A percentile compares a stretch with the other conserved stretches of the same genome.
Evolutionary conservation across 257 asterid genomes (phyloP).

Genomic region (Datura wrightii): DNA sequence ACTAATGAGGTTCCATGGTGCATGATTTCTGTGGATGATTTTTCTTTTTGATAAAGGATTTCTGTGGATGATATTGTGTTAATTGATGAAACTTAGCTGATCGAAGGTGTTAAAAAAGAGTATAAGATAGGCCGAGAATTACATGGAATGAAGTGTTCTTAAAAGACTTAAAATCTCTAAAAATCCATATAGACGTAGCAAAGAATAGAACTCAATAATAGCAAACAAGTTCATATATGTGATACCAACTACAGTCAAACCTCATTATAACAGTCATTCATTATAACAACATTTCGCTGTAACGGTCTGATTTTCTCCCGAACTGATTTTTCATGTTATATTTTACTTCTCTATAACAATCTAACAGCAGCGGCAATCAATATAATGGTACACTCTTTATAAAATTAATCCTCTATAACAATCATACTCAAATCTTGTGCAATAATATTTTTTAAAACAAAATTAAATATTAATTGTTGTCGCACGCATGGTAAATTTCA

Average conservation of each 20-base stretch:
- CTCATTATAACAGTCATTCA: too few relatives aligned
- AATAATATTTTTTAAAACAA: too few relatives aligned
- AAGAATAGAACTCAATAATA: not conserved
- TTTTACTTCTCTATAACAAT: too few relatives aligned
- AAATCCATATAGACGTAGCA: not conserved
- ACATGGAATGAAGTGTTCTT: not conserved
- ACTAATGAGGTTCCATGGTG: not conserved
- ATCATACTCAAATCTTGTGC: too few relatives aligned
- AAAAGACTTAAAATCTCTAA: not conserved
- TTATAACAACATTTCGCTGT: too few relatives aligned
- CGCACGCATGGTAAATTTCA: too few relatives aligned
- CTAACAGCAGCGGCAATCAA: too few relatives aligned
- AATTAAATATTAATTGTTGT: too few relatives aligned
- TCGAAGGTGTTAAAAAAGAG: not conserved
- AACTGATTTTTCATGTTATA: too few relatives aligned
- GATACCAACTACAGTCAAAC: not conserved
- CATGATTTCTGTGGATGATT: not conserved
- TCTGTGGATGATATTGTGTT: conserved; percentile 3
- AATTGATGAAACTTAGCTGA: not conserved
- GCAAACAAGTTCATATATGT: not conserved
- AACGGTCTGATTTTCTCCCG: too few relatives aligned
- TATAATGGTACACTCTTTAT: too few relatives aligned
- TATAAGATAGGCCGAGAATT: not conserved
- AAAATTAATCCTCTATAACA: too few relatives aligned
- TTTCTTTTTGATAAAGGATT: not conserved